Evolutionary conservation across 2,329 filamentous ascomycete genomes (phyloP), one percentile per base, ranked within the genome.

Genomic region (Diaporthe vexans): DNA sequence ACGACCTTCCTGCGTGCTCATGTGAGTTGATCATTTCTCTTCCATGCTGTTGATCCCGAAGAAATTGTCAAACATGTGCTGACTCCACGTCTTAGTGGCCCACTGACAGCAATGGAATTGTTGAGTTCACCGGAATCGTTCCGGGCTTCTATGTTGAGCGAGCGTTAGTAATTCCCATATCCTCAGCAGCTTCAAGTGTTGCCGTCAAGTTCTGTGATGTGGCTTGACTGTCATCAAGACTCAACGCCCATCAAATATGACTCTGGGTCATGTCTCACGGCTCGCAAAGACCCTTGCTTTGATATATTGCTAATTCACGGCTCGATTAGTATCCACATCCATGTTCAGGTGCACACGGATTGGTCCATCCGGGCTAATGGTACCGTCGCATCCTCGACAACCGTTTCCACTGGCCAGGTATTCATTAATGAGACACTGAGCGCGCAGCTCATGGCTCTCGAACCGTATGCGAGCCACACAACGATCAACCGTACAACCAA

Each of bases 401-500:
- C 78, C 3, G 79, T 81, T 15, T 79, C 77, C 52, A 81, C 80
- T 0, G 81, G 81, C 11, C 81, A 83, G 73, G 40, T 83, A 13
- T 82, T 79, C 74, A 79, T 83, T 21, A 77, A 79, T 29, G 80
- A 83, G 74, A 73, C 75, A 3, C 67, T 83, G 1, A 78, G 77
- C 21, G 54, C 79, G 68, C 76, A 81, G 74, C 79, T 84, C 35
- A 82, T 83, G 80, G 79, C 78, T 1, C 58, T 82, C 7, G 78
- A 82, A 72, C 82, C 82, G 1, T 84, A 84, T 56, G 77, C 40
- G 6, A 78, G 75, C 9, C 81, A 84, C 69, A 82, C 79, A 1
- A 26, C 79, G 72, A 82, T 84, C 54, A 80, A 84, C 72, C 81
- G 83, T 19, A 83, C 81, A 13, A 80, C 78, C 19, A 84, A 84